Conservation (phyloP, 208 protist genomes). For the Acanthamoeba rhysodes region DNA sequence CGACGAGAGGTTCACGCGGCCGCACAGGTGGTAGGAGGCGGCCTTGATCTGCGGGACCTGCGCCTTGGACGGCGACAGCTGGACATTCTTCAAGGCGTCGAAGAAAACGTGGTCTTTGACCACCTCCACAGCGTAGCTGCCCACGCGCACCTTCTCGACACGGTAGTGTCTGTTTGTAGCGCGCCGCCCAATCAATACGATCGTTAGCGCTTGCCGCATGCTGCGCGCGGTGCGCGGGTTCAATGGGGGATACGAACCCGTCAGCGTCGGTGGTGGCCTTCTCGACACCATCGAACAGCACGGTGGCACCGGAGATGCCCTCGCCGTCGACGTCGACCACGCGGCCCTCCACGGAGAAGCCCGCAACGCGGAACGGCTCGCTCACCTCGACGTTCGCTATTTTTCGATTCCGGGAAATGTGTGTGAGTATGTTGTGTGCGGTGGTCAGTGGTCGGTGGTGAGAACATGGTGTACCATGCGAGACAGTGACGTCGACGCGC, state of each 20-base stretch:
- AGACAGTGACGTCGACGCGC: slow-evolving; percentile 42
- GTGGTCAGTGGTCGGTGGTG: neutral
- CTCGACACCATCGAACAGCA: slow-evolving; percentile 70
- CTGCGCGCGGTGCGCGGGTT: neutral
- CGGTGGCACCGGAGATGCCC: slow-evolving; percentile 53
- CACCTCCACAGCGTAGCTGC: slow-evolving; percentile 63
- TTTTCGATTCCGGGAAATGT: neutral
- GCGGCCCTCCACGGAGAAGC: slow-evolving; percentile 70
- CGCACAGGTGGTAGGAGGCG: slow-evolving; percentile 43
- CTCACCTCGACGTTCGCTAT: neutral
- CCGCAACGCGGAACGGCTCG: slow-evolving; percentile 72
- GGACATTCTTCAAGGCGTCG: slow-evolving; percentile 22
- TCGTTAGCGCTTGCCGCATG: neutral
- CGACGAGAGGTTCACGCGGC: slow-evolving; percentile 38
- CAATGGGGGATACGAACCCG: neutral
- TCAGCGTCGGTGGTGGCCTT: slow-evolving; percentile 43
- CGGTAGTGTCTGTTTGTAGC: neutral
- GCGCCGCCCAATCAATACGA: too few relatives aligned
- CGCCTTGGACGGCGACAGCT: slow-evolving; percentile 67
- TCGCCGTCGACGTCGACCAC: slow-evolving; percentile 62
- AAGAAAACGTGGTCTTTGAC: slow-evolving; percentile 73
- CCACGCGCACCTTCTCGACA: slow-evolving; percentile 69
- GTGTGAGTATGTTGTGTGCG: neutral
- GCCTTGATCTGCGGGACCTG: slow-evolving; percentile 49
- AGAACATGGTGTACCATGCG: slow-evolving; percentile 12